Conservation (phyloP, 805 yeast genomes). For the Metschnikowia gruessii region DNA sequence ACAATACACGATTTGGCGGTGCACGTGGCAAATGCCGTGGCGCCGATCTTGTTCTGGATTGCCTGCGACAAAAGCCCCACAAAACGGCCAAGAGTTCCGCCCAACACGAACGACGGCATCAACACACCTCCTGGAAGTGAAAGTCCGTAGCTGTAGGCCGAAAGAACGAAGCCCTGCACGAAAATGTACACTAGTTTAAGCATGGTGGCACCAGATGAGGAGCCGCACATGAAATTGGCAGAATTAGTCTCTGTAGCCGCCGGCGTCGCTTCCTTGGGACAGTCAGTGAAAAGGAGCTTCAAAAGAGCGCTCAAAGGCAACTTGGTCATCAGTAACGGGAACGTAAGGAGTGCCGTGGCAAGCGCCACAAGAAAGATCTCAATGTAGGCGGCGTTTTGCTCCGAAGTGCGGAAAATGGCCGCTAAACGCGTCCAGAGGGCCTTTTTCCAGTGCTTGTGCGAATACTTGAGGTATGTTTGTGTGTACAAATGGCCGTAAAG, state of each 20-base stretch:
- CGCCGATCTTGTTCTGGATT: conserved; percentile 41
- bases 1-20: conserved; percentile 54
- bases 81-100: conserved; percentile 57
- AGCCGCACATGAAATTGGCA: conserved; percentile 36
- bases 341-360: conserved; percentile 53
- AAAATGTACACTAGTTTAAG: conserved; percentile 37
- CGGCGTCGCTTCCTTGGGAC: conserved; percentile 30
- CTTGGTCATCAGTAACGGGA: conserved; percentile 52
- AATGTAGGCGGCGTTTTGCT: conserved; percentile 29
- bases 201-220: conserved; percentile 25
- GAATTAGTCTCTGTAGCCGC: conserved; percentile 20
- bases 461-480: conserved; percentile 39
- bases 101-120: conserved; percentile 61
- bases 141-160: conserved; percentile 68
- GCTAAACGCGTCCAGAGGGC: conserved; percentile 18
- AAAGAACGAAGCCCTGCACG: conserved; percentile 53
- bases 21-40: conserved; percentile 35
- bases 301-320: conserved; percentile 56
- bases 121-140: conserved; percentile 66
- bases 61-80: conserved; percentile 51
- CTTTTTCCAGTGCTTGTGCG: conserved; percentile 32
- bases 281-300: conserved; percentile 67
- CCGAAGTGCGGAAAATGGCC: conserved; percentile 16
- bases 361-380: conserved; percentile 51
- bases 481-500: conserved; percentile 56